Evolutionary conservation across 164 flowering plant species (phyloP).

Genomic region (Paratinospora sagittata): DNA sequence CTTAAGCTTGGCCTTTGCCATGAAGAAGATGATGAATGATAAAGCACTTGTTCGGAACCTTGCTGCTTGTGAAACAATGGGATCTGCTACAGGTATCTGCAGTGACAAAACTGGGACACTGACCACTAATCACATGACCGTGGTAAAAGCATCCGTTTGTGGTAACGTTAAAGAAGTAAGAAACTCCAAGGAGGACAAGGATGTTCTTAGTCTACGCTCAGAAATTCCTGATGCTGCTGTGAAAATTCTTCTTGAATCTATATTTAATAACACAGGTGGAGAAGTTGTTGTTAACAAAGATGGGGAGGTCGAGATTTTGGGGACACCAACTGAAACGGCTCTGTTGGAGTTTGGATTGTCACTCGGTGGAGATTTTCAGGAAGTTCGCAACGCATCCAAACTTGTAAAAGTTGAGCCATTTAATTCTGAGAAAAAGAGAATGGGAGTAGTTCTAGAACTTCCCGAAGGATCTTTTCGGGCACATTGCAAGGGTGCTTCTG

Average conservation of each 20-base stretch:
- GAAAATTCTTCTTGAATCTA: neutral
- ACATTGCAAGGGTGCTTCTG: constrained; percentile 64
- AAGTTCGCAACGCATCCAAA: constrained; percentile 13
- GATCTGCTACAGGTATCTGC: constrained; percentile 7
- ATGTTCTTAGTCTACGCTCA: neutral
- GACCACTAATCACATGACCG: constrained; percentile 10
- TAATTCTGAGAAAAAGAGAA: constrained; percentile 70
- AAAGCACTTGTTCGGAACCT: constrained; percentile 10
- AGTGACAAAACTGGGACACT: constrained; percentile 9
- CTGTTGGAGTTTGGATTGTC: constrained; percentile 5
- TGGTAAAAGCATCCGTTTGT: constrained; percentile 5
- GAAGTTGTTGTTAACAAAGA: constrained; percentile 3
- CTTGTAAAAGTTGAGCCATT: constrained; percentile 74
- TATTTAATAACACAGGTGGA: constrained; percentile 10
- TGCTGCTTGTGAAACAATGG: constrained; percentile 12
- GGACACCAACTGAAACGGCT: constrained; percentile 11
- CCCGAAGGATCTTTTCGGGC: constrained; percentile 61
- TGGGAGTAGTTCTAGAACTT: constrained; percentile 64
- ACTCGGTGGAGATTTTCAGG: constrained; percentile 10
- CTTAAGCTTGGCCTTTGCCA: constrained; percentile 10
- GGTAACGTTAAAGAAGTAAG: neutral
- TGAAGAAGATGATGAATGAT: constrained; percentile 15
- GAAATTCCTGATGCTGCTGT: neutral
- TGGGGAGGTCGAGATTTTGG: constrained; percentile 5
- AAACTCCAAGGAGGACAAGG: neutral